phyloP scores from a whole-genome alignment of 2,329 filamentous ascomycete genomes.

The Botrytis porri region DNA sequence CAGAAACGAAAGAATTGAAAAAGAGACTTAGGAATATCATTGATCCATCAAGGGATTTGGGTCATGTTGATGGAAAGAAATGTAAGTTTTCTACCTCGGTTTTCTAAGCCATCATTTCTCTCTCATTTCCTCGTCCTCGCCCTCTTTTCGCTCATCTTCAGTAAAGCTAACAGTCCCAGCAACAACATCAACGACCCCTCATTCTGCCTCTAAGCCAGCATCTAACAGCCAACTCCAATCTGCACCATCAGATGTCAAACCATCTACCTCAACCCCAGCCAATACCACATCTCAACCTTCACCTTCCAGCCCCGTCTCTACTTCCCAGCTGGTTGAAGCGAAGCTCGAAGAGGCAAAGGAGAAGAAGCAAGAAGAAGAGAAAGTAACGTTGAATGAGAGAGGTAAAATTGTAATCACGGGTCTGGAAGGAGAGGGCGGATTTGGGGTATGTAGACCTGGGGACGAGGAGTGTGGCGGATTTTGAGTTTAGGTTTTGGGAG shows the following conservation, averaged over 20 bases:
- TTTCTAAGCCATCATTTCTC: neutral
- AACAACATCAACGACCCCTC: neutral
- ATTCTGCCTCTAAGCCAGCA: neutral
- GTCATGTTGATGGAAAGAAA: conserved; percentile 67
- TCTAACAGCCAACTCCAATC: neutral
- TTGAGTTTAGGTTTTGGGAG: neutral
- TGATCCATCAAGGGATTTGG: conserved; percentile 72
- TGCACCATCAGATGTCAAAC: neutral
- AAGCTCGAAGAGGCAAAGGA: neutral
- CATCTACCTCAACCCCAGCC: neutral
- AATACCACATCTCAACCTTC: neutral
- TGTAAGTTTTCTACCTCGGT: neutral
- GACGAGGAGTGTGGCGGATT: conserved; percentile 20
- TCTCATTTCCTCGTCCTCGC: neutral
- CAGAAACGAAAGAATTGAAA: conserved; percentile 20
- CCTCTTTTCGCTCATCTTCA: neutral
- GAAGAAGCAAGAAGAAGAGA: neutral
- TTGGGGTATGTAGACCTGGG: conserved; percentile 14
- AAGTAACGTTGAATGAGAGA: conserved; percentile 13
- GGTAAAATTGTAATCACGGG: conserved; percentile 23
- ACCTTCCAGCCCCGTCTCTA: neutral
- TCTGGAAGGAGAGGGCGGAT: conserved; percentile 1
- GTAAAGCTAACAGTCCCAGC: neutral
- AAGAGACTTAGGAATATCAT: conserved; percentile 69
- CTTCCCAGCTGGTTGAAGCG: neutral